Base-by-base conservation (phyloP, 257 asterid species). In the Solanum tarapatanum region DNA sequence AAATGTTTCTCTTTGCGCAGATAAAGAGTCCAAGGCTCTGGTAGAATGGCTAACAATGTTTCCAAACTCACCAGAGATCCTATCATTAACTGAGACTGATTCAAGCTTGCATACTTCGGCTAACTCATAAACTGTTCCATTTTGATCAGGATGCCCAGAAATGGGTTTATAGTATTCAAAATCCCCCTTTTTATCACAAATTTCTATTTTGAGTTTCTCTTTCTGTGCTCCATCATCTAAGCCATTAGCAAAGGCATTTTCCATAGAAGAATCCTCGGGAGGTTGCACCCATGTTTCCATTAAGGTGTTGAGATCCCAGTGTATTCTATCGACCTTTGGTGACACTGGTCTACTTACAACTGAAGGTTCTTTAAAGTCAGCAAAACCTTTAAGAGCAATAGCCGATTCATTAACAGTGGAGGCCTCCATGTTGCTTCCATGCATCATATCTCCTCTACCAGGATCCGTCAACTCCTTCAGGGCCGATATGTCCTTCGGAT, bases 251-350 rank as follows among this genome's bases (percentile, higher is more conserved):
- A 88, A 82, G 74, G 87, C 48, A 82, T 89, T 87, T 43, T 80
- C 92, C 84, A 86, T 86, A 58, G 51, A 72, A 3, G 87, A 85
- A 86, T 88, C 94, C 86, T 87, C 88, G 77, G 9, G 73, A 64
- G 97, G 98, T 88, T 90, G 95, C 41, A 75, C 96, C 98, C 98
- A 95, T 83, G 95, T 96, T 87, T 95, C 98, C 96, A 94, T 94
- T 58, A 37, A 85, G 23, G 93, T 91, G 89, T 97, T 97, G 48
- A 97, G 92, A 91, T 97, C 97, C 99, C 98, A 97, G 87, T 93
- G 90, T 69, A 90, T 88, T 75, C 98, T 89, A 89, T 91, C 94
- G 80, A 94, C 90, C 89, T 94, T 95, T 37, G 91, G 72, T 84
- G 92, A 87, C 85, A 73, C 91, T 66, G 91, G 58, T 17, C 30